phyloP scores from a whole-genome alignment of 805 yeast genomes.

The Tanozyma kutaoensis region DNA sequence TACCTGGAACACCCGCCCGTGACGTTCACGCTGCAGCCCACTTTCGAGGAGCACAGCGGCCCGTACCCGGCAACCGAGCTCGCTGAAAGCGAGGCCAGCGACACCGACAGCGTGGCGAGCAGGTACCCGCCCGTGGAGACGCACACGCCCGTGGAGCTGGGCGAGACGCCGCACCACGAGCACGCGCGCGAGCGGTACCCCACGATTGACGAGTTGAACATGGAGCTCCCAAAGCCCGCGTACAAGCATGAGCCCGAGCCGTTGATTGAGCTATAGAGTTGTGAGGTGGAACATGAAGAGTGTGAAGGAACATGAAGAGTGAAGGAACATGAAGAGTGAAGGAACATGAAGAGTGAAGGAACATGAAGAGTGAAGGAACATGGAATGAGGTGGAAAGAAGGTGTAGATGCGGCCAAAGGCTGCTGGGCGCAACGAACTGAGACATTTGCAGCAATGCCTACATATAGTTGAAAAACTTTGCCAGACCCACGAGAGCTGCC shows the following conservation, averaged over 20 bases:
- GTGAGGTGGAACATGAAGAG: too few relatives aligned
- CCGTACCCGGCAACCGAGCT: constrained; percentile 1
- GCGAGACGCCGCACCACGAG: constrained; percentile 1
- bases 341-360: too few relatives aligned
- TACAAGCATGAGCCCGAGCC: constrained; percentile 23
- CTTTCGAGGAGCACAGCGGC: background rate
- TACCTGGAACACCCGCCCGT: background rate
- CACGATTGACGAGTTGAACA: constrained; percentile 6
- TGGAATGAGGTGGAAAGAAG: too few relatives aligned
- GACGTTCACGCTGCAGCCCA: background rate
- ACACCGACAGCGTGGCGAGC: constrained; percentile 8
- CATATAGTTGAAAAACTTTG: too few relatives aligned
- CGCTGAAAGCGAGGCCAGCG: constrained; percentile 3
- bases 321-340: too few relatives aligned
- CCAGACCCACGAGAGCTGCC: constrained; percentile 41
- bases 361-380: too few relatives aligned
- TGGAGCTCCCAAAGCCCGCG: constrained; percentile 2
- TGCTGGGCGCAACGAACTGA: too few relatives aligned
- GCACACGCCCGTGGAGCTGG: constrained; percentile 1
- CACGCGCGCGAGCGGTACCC: constrained; percentile 7
- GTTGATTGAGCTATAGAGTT: constrained; percentile 26
- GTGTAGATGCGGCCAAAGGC: too few relatives aligned
- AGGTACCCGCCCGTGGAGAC: constrained; percentile 7
- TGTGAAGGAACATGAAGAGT: too few relatives aligned
- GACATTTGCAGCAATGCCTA: too few relatives aligned